These are phyloP conservation scores for Sutorius eximius DNA, from an alignment of 1,284 basidiomycete genomes.

Conservation along the genomic window DNA sequence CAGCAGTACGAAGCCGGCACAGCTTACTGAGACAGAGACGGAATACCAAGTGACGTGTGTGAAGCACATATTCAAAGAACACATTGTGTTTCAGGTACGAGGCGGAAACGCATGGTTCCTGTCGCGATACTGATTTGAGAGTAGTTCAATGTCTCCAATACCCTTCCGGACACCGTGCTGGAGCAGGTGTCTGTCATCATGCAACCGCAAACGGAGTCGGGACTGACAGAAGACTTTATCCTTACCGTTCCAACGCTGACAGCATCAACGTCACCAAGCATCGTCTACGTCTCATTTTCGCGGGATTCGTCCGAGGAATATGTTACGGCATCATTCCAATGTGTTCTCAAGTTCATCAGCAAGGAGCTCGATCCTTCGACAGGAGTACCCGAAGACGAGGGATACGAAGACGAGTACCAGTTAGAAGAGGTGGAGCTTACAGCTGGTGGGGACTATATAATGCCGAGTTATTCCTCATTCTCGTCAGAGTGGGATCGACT, in stretches of 20 bases:
- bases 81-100: conserved; percentile 90
- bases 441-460: conserved; percentile 90
- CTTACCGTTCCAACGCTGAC: conserved; percentile 78
- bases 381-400: conserved; percentile 97
- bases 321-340: conserved; percentile 83
- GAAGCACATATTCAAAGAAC: conserved; percentile 96
- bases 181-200: conserved; percentile 97
- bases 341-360: conserved; percentile 93
- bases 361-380: conserved; percentile 97
- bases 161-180: conserved; percentile 95
- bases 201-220: conserved; percentile 73
- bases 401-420: conserved; percentile 98
- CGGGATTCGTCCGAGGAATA: conserved; percentile 78
- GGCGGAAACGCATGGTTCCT: neutral
- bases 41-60: conserved; percentile 97
- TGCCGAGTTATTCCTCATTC: conserved; percentile 91
- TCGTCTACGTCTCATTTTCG: conserved; percentile 94
- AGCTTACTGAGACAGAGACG: conserved; percentile 95
- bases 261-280: conserved; percentile 69
- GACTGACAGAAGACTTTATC: conserved; percentile 93
- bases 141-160: conserved; percentile 97
- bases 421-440: conserved; percentile 94
- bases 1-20: conserved; percentile 78
- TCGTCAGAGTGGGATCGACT: conserved; percentile 94
- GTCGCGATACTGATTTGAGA: conserved; percentile 6